Percentiles rank a stretch among this genome's conserved stretches.
phyloP scores from a whole-genome alignment of 192 early-diverging fungal genomes.

The Gonapodya prolifera region DNA sequence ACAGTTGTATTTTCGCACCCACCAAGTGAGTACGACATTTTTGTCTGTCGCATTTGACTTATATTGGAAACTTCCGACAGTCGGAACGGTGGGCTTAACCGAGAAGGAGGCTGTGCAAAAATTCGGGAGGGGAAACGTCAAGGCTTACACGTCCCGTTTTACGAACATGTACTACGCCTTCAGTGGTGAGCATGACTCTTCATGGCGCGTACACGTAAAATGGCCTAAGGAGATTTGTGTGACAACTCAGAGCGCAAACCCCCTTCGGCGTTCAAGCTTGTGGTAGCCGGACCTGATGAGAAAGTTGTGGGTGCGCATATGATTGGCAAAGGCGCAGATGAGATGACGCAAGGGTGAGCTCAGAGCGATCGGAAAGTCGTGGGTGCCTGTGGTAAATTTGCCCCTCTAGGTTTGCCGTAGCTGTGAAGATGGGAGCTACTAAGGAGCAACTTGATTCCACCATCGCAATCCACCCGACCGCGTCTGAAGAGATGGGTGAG shows the following conservation, averaged over 20 bases:
- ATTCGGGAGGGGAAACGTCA: slow-evolving; percentile 67
- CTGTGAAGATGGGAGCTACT: slow-evolving; percentile 97
- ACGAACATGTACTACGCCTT: slow-evolving; percentile 75
- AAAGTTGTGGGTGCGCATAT: slow-evolving; percentile 93
- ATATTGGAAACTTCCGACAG: slow-evolving; percentile 84
- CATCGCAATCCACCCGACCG: slow-evolving; percentile 96
- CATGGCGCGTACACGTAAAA: not conserved
- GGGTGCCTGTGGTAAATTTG: not conserved
- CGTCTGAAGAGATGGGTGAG: slow-evolving; percentile 60
- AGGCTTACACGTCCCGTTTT: slow-evolving; percentile 78
- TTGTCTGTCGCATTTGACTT: not conserved
- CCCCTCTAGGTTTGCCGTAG: slow-evolving; percentile 75
- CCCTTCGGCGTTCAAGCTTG: slow-evolving; percentile 81
- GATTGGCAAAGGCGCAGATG: slow-evolving; percentile 76
- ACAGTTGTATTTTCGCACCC: slow-evolving; percentile 22
- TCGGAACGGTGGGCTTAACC: slow-evolving; percentile 79
- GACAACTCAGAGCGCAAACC: slow-evolving; percentile 65
- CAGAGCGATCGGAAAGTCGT: not conserved
- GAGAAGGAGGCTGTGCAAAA: slow-evolving; percentile 63
- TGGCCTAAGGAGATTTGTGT: not conserved
- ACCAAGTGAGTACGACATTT: not conserved
- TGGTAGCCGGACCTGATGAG: slow-evolving; percentile 78
- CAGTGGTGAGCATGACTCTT: slow-evolving; percentile 11
- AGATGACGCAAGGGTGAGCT: slow-evolving; percentile 28
- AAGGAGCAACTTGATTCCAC: slow-evolving; percentile 93